Percentiles rank a stretch among this genome's conserved stretches.
phyloP scores from a whole-genome alignment of 1,139 yeast genomes.

The Debaryomyces psychrophilus region DNA sequence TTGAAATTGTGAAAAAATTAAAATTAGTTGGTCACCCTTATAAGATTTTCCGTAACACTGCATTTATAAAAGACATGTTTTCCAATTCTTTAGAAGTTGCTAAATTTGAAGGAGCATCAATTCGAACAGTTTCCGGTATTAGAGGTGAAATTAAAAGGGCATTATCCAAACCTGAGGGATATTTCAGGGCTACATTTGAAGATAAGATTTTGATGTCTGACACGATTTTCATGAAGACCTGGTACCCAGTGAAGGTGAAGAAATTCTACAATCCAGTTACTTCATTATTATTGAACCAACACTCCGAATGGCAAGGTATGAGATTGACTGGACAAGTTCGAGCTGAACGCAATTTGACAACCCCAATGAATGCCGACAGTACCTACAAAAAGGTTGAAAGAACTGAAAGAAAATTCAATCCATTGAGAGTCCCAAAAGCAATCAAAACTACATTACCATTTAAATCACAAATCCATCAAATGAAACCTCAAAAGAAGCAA shows the following conservation, averaged over 20 bases:
- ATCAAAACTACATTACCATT: constrained; percentile 82
- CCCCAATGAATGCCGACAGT: constrained; percentile 70
- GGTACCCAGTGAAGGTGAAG: constrained; percentile 94
- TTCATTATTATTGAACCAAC: constrained; percentile 73
- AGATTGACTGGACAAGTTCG: constrained; percentile 91
- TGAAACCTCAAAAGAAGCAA: constrained; percentile 85
- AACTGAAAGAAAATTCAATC: constrained; percentile 81
- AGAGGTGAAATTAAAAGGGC: constrained; percentile 98
- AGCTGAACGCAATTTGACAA: constrained; percentile 67
- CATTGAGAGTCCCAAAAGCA: constrained; percentile 81
- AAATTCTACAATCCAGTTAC: constrained; percentile 96
- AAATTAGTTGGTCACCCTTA: constrained; percentile 94
- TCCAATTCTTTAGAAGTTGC: constrained; percentile 91
- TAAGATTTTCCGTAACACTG: constrained; percentile 93
- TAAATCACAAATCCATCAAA: constrained; percentile 83
- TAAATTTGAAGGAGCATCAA: constrained; percentile 96
- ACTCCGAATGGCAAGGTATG: constrained; percentile 95
- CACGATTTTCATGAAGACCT: constrained; percentile 85
- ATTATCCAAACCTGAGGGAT: constrained; percentile 92
- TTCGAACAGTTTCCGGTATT: constrained; percentile 94
- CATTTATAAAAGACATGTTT: constrained; percentile 97
- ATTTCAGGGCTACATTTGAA: constrained; percentile 96
- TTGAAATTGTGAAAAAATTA: constrained; percentile 92
- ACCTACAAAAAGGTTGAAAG: constrained; percentile 82
- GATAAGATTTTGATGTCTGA: constrained; percentile 92